A percentile compares a stretch with the other conserved stretches of the same genome.
Evolutionary conservation across 495 filamentous ascomycete genomes (phyloP).

Genomic region (Talaromyces nanjingensis): DNA sequence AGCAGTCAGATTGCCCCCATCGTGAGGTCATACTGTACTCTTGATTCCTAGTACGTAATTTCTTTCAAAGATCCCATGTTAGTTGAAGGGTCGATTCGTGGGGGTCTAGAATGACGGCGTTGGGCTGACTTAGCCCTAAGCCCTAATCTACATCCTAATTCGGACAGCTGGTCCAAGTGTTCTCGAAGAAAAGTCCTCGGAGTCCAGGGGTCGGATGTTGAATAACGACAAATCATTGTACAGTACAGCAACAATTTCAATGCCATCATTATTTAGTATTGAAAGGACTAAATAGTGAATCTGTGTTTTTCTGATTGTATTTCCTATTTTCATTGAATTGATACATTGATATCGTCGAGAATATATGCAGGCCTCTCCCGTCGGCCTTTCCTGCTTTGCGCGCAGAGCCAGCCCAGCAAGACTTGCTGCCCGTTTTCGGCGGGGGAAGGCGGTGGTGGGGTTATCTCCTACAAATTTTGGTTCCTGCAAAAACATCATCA

Average conservation of each 20-base stretch:
- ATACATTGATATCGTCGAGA: not conserved
- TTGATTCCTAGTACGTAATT: not conserved
- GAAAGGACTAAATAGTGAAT: not conserved
- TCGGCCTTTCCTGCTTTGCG: conserved; percentile 4
- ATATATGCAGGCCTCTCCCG: conserved; percentile 6
- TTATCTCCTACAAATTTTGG: conserved; percentile 3
- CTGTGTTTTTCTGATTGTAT: not conserved
- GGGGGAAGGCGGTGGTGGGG: conserved; percentile 9
- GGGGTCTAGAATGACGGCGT: not conserved
- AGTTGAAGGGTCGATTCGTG: not conserved
- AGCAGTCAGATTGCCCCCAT: not conserved
- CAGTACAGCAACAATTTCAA: not conserved
- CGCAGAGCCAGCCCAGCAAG: conserved; percentile 2
- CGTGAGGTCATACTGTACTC: not conserved
- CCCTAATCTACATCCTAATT: not conserved
- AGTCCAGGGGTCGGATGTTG: not conserved
- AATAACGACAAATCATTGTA: not conserved
- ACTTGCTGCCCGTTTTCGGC: conserved; percentile 4
- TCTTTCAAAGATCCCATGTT: not conserved
- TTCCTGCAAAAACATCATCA: conserved; percentile 4
- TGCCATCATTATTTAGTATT: not conserved
- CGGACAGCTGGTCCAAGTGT: not conserved
- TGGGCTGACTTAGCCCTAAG: not conserved
- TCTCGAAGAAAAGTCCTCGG: not conserved
- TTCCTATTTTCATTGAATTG: not conserved